Evolutionary conservation across 768 basidiomycete species (phyloP), one percentile per base, ranked within the genome.

Genomic region (Auricularia sp.): DNA sequence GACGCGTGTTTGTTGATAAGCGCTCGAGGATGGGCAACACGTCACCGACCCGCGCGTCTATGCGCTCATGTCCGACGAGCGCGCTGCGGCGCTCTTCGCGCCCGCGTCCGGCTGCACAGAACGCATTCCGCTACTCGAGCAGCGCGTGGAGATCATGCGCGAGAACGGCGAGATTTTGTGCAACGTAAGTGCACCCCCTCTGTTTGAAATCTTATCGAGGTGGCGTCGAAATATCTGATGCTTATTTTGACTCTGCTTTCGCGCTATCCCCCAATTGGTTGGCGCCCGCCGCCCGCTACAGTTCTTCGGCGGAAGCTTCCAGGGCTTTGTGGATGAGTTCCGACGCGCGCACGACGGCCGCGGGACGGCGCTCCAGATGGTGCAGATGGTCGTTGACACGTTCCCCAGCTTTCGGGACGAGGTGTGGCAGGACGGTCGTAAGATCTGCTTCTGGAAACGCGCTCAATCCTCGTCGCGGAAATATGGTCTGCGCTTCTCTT

Each of bases 401-500:
- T 93, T 93, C 71, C 88, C 89, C 2, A 81, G 83, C 1, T 93
- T 91, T 75, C 81, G 87, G 44, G 92, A 94, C 69, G 87, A 91
- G 67, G 77, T 78, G 4, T 73, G 73, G 36, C 80, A 81, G 67
- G 76, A 85, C 47, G 87, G 84, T 34, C 77, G 77, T 29, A 84
- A 80, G 81, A 90, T 94, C 7, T 85, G 75, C 74, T 80, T 95
- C 64, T 93, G 92, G 90, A 96, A 96, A 72, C 86, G 93, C 39
- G 87, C 92, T 1, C 93, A 96, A 96, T 96, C 64, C 81, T 95
- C 44, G 87, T 94, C 36, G 93, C 93, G 0, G 93, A 96, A 72
- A 86, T 85, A 0, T 94, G 91, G 72, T 73, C 62, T n/a, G 36
- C n/a, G 36, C 34, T 14, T 12, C 39, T 53, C 23, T 23, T 23